Evolutionary conservation across 2,329 filamentous ascomycete genomes (phyloP), one percentile per base, ranked within the genome.

Genomic region (Colletotrichum gloeosporioides): DNA sequence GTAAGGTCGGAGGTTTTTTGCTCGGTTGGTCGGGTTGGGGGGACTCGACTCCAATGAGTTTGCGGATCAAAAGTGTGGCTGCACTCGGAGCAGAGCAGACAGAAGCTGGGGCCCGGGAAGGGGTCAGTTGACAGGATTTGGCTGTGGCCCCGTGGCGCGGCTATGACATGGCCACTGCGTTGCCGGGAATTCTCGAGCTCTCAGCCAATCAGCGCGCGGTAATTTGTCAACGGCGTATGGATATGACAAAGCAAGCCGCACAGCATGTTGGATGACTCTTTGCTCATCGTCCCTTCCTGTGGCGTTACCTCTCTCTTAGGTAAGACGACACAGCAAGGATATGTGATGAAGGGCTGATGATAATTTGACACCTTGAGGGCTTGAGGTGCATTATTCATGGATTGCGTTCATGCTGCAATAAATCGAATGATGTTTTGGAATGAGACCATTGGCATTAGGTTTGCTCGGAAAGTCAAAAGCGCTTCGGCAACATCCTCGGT

Each of bases 101-200:
- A 63, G 62, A 65, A 73, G 73, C 73, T 73, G 70, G 73, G 73
- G 57, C 73, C 73, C 31, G 44, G 64, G n/a, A 32, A 44, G 18
- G 61, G 55, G 74, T 76, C 74, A 74, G 59, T 74, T 76, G 74
- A 76, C 64, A 27, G 70, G n/a, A 39, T 62, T 57, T 34, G 31
- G 53, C 31, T 16, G 32, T 64, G 53, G 36, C 66, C 62, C 74
- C 39, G 72, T 78, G 71, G 72, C 68, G 70, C 72, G 77, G 75
- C 75, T 76, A 76, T 78, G 71, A 73, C 75, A 76, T 77, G 71
- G 22, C 34, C 31, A 69, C 69, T 29, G 34, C 32, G 53, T 32
- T 13, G 44, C 16, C 63, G 34, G 44, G 31, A 6, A 15, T 57
- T 25, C 27, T 25, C 27, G 1, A 32, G 27, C 27, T 25, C 4